Evolutionary conservation across 805 yeast genomes (phyloP), one percentile per base, ranked within the genome.

Genomic region (Barnettozyma siamensis): DNA sequence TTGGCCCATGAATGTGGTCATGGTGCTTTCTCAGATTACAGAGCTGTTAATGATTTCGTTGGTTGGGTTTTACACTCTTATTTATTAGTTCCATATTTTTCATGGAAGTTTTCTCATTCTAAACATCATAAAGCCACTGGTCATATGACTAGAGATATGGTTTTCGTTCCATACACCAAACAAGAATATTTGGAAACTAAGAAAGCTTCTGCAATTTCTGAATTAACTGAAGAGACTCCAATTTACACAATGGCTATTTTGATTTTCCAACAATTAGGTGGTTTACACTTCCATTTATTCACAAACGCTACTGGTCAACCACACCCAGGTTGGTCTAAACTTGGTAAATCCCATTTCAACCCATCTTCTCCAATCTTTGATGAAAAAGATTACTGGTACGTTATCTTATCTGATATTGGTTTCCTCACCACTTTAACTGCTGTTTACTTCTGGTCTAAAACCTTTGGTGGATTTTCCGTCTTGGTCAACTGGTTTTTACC

Each of bases 1-100:
- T 59, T 77, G 56, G 80, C 80, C 35, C 82, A 76, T 56, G 81
- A 76, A 60, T 77, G 83, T 65, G 82, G 83, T 32, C 83, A 77
- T 57, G 73, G 71, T 39, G 82, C 82, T 16, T 77, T 77, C 55
- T 70, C 77, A 30, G 79, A 76, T 50, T 73, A 73, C 52, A 67
- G 64, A 43, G 58, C 57, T 52, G 66, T 77, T 39, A 77, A 77
- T 52, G 80, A 76, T 55, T 55, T 69, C 21, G 70, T 75, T 43
- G 83, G 83, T 40, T 77, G 82, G 83, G 68, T 73, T 23, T 58
- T 77, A 37, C 83, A 77, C 56, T 75, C 80, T 33, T 76, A 72
- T 53, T 60, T 69, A 47, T 60, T 74, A 46, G 80, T 76, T 41
- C 83, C 83, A 23, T 77, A 73, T 58, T 77, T 77, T 50, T 73